These are phyloP conservation scores for Nectriaceae sp. DNA, from an alignment of 2,329 filamentous ascomycete species.

Conservation along the genomic window DNA sequence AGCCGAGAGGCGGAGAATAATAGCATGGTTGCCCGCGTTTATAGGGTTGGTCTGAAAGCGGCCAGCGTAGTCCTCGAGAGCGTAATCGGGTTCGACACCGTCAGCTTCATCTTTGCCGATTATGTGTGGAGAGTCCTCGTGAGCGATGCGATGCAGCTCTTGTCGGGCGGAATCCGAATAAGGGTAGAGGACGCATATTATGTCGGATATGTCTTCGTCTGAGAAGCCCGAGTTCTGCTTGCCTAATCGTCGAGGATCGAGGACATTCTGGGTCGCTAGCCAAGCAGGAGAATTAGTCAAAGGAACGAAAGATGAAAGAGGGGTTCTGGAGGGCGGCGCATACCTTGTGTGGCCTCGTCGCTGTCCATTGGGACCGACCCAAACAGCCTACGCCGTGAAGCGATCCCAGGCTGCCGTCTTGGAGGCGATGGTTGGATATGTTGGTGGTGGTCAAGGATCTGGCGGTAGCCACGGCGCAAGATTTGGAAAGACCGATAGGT, in stretches of 20 bases:
- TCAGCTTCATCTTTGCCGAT: constrained; percentile 51
- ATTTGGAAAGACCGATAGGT: constrained; percentile 10
- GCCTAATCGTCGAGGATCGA: constrained; percentile 79
- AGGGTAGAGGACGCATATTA: constrained; percentile 86
- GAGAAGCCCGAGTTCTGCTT: constrained; percentile 81
- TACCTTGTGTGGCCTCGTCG: constrained; percentile 48
- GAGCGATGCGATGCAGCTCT: constrained; percentile 61
- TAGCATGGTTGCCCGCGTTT: constrained; percentile 61
- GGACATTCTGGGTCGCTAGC: constrained; percentile 73
- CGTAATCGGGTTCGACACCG: constrained; percentile 53
- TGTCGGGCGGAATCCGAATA: constrained; percentile 70
- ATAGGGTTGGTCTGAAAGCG: constrained; percentile 47
- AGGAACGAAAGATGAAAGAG: background rate
- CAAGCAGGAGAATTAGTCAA: constrained; percentile 10
- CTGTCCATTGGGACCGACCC: constrained; percentile 44
- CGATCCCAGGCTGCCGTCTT: constrained; percentile 19
- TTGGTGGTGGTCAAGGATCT: constrained; percentile 3
- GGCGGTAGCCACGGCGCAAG: constrained; percentile 17
- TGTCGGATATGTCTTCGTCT: constrained; percentile 81
- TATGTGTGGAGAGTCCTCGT: constrained; percentile 50
- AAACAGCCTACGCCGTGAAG: constrained; percentile 29
- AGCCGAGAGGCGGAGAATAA: constrained; percentile 81
- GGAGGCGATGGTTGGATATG: constrained; percentile 11
- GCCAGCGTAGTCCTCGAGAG: constrained; percentile 50
- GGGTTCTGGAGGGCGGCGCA: constrained; percentile 7